These are phyloP conservation scores for Homolaphlyctis polyrhiza DNA, from an alignment of 371 early-diverging fungal genomes.

Conservation along the genomic window DNA sequence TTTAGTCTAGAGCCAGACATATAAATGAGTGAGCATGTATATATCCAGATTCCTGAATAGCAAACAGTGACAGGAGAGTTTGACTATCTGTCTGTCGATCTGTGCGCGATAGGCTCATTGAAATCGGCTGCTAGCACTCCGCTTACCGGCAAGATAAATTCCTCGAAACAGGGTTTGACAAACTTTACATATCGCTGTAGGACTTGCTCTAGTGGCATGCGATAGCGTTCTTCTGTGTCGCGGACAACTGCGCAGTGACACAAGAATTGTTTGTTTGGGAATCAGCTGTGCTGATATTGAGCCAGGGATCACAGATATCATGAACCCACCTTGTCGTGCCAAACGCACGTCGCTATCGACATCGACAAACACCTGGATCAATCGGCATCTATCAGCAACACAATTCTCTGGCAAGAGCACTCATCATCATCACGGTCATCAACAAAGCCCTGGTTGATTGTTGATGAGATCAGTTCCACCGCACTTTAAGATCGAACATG, in stretches of 20 bases:
- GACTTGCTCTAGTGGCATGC: slow-evolving; percentile 42
- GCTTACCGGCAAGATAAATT: slow-evolving; percentile 71
- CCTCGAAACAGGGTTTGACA: slow-evolving; percentile 82
- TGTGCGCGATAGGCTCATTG: neutral
- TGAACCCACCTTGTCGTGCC: slow-evolving; percentile 38
- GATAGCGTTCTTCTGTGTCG: slow-evolving; percentile 30
- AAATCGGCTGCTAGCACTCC: neutral
- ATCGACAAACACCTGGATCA: slow-evolving; percentile 56
- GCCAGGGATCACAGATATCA: neutral
- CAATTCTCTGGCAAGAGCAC: neutral
- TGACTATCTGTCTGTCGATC: neutral
- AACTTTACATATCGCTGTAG: slow-evolving; percentile 66
- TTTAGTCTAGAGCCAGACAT: slow-evolving; percentile 49
- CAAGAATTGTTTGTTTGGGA: too few species aligned
- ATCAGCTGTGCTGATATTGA: slow-evolving; percentile 1
- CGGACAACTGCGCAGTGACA: slow-evolving; percentile 17
- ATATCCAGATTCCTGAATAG: too few species aligned
- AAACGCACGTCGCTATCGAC: slow-evolving; percentile 64
- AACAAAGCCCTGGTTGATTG: neutral
- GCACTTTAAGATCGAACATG: slow-evolving; percentile 55
- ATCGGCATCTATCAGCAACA: too few species aligned
- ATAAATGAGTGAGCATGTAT: neutral
- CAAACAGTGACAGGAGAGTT: too few species aligned
- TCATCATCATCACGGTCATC: too few species aligned
- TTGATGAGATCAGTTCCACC: slow-evolving; percentile 24